These are phyloP conservation scores for Pleurotus tuber-regium DNA, from an alignment of 768 basidiomycete species.

Conservation along the genomic window DNA sequence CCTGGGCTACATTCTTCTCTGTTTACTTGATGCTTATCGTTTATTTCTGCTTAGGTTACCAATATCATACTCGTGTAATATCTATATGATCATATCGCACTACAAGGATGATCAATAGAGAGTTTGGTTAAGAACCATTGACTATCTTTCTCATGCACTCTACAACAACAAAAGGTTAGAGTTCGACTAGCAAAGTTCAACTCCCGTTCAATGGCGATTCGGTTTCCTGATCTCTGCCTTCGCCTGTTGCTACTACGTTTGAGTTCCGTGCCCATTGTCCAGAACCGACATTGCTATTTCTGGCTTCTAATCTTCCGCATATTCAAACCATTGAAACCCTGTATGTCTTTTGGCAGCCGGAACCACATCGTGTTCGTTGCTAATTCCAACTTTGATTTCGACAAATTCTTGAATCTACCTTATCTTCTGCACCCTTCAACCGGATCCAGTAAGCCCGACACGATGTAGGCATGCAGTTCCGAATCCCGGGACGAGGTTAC, in stretches of 20 bases:
- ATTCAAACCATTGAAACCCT: not conserved
- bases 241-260: not conserved
- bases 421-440: slow-evolving; percentile 55
- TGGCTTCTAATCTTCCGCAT: not conserved
- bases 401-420: slow-evolving; percentile 33
- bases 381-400: slow-evolving; percentile 10
- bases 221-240: not conserved
- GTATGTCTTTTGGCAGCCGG: slow-evolving; percentile 1
- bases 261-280: not conserved
- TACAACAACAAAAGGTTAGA: slow-evolving; percentile 4
- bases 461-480: slow-evolving; percentile 68
- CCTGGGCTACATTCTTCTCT: not conserved
- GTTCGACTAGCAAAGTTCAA: slow-evolving; percentile 1
- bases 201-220: not conserved
- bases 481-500: slow-evolving; percentile 64
- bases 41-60: not conserved
- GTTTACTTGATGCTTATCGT: not conserved
- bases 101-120: too few species aligned
- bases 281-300: not conserved
- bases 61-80: not conserved
- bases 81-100: too few species aligned
- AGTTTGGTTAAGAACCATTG: not conserved
- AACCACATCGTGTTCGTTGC: not conserved
- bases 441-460: slow-evolving; percentile 56
- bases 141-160: too few species aligned